Base-by-base conservation (phyloP, 1,284 basidiomycete species). In the Caloboletus inedulis region DNA sequence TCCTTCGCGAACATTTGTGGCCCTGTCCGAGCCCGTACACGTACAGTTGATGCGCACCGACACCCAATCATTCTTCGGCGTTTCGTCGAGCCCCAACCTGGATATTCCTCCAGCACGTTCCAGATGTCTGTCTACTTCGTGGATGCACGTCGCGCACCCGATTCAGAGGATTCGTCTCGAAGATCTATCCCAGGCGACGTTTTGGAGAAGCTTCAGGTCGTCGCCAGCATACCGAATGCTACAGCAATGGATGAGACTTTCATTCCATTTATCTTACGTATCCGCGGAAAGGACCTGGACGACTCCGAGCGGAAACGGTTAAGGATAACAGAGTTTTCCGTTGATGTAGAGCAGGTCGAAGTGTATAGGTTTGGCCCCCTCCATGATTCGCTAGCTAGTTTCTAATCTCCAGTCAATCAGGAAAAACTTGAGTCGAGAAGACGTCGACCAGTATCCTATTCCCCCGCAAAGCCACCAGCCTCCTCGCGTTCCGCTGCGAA, bases 301-400 rank as follows among this genome's bases (percentile, higher is more conserved):
- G 67, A 69, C 34, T 70, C 67, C 6, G 72, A 82, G 40, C 75
- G 79, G 61, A 69, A 75, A 56, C 74, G 74, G 37, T 64, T 91
- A 13, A 77, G 78, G 51, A 59, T 89, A 16, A 72, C 75, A 30
- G 76, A 75, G 9, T 79, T 90, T 59, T 67, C 72, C 4, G 64
- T 85, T 5, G 75, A 82, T 46, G 58, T 88, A 16, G 65, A 78
- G 42, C 89, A 91, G 57, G 69, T 71, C 33, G 89, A 91, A 61
- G 74, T 75, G 50, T 84, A 78, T 67, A 77, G 84, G 87, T 89
- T 59, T 49, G 79, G 66, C 27, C 51, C 31, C 31, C 47, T 53
- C 21, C 45, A 39, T 47, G 14, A n/a, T 43, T 47, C 8, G n/a
- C 18, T 13, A 46, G 18, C 27, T 30, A 18, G 29, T 43, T 21